Base-by-base conservation (phyloP, 306 rosid species). In the Styphnolobium japonicum region DNA sequence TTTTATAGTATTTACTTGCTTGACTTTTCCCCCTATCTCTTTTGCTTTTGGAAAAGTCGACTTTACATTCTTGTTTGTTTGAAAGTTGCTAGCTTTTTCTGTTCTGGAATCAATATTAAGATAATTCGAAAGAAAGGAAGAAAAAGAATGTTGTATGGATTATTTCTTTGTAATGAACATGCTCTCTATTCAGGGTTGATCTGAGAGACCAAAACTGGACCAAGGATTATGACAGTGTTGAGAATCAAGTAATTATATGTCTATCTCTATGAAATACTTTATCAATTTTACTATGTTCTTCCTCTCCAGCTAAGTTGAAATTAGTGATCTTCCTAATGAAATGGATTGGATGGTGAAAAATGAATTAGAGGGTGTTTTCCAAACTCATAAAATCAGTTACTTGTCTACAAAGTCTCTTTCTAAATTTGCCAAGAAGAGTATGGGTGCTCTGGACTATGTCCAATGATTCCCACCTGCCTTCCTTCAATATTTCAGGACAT, bases 11-110 rank as follows among this genome's bases (percentile, higher is more conserved):
- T 74, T 74, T 51, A 51, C 74, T 74, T n/a, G 22, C 3, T 22
- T 73, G 51, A 55, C 42, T 33, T 66, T 66, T 65, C 10, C 29
- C n/a, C n/a, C n/a, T n/a, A 23, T 29, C 10, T 57, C 10, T 58
- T 23, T 25, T 63, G 39, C n/a, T n/a, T n/a, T n/a, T n/a, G n/a
- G n/a, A n/a, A n/a, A n/a, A n/a, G n/a, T n/a, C n/a, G n/a, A n/a
- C n/a, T n/a, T 23, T 51, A 8, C 58, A 27, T 46, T 66, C 34
- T 74, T 74, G 65, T 25, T 58, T 75, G 36, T 7, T 63, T 65
- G 16, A 31, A 80, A 73, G 29, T 23, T 74, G 61, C 23, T 73
- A 19, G 43, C 25, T 42, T 74, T 53, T 43, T 22, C 76, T 56
- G 71, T 60, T 67, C 10, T 45, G 65, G 57, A 57, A 46, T 48